Evolutionary conservation across 495 filamentous ascomycete genomes (phyloP).

Genomic region (Xylaria telfairii): DNA sequence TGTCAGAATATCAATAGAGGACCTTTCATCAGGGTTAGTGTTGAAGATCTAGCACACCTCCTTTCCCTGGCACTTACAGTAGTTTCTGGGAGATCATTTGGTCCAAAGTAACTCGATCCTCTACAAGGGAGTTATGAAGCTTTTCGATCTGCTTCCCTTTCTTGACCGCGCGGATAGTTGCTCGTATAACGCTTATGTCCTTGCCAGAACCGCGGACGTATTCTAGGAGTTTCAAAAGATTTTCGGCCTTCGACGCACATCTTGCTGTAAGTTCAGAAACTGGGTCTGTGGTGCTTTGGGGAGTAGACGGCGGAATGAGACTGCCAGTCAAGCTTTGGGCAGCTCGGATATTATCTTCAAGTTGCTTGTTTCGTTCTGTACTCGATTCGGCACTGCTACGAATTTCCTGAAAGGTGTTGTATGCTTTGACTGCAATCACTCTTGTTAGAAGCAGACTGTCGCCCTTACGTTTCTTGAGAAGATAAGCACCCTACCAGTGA

Average conservation of each 20-base stretch:
- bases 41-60: neutral
- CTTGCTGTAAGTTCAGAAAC: no score
- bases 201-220: slow-evolving; percentile 4
- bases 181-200: neutral
- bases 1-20: neutral
- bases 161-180: neutral
- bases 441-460: neutral
- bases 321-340: neutral
- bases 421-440: neutral
- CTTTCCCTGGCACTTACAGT: neutral
- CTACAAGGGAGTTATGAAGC: neutral
- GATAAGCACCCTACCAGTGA: no score
- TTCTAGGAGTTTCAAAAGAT: neutral
- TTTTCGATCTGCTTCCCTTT: neutral
- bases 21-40: neutral
- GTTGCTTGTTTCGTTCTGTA: neutral
- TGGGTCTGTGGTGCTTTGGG: no score
- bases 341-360: neutral
- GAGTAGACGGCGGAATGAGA: no score
- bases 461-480: no score
- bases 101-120: neutral
- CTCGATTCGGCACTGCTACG: neutral
- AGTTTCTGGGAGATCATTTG: slow-evolving; percentile 5
- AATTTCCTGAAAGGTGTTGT: neutral
- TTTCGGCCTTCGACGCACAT: no score